Evolutionary conservation across 805 yeast genomes (phyloP).

Genomic region (Teunomyces funiuensis): DNA sequence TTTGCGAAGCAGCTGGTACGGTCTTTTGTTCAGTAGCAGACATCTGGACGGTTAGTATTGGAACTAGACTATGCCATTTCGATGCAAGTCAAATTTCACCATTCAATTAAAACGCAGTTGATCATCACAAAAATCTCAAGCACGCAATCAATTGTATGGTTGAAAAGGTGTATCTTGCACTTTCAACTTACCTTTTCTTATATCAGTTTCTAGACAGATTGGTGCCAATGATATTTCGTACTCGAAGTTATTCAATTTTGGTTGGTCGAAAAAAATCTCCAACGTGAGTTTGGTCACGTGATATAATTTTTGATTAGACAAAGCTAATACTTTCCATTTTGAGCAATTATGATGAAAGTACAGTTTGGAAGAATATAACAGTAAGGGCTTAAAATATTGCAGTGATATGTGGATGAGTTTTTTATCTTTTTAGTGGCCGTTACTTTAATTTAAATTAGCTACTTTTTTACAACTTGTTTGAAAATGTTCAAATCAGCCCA

Average conservation of each 20-base stretch:
- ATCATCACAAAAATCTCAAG: neutral
- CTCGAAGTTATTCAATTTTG: slow-evolving; percentile 2
- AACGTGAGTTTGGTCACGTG: neutral
- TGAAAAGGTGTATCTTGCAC: neutral
- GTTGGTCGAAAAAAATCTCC: slow-evolving; percentile 4
- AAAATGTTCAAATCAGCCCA: too few relatives aligned
- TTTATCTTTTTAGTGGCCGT: too few relatives aligned
- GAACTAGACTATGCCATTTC: neutral
- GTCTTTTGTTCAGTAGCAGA: slow-evolving; percentile 35
- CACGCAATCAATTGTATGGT: neutral
- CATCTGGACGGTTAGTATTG: slow-evolving; percentile 13
- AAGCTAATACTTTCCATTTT: too few relatives aligned
- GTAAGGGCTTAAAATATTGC: too few relatives aligned
- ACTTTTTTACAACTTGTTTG: too few relatives aligned
- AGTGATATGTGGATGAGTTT: too few relatives aligned
- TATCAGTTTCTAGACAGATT: slow-evolving; percentile 4
- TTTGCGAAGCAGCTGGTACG: slow-evolving; percentile 48
- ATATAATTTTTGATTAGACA: too few relatives aligned
- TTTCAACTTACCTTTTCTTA: slow-evolving; percentile 1
- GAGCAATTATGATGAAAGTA: too few relatives aligned
- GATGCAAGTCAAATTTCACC: neutral
- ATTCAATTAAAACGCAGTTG: neutral
- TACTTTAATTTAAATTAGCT: too few relatives aligned
- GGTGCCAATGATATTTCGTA: slow-evolving; percentile 3
- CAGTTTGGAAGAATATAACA: too few relatives aligned